phyloP scores from a whole-genome alignment of 2,329 filamentous ascomycete genomes.

The Magnaporthiopsis incrustans region DNA sequence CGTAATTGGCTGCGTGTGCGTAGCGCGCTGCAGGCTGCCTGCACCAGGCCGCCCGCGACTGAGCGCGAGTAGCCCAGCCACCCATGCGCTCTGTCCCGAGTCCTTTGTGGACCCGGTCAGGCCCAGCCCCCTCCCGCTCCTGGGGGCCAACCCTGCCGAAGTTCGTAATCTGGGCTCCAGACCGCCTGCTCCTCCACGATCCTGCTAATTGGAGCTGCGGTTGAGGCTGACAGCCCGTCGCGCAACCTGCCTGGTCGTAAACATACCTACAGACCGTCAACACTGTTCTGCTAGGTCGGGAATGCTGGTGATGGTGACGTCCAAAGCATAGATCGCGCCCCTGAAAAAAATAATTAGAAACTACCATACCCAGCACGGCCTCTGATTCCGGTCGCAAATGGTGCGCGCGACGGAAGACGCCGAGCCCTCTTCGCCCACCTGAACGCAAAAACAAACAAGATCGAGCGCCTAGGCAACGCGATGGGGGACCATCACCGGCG shows the following conservation, averaged over 20 bases:
- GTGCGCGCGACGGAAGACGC: not conserved
- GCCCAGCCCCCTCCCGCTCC: not conserved
- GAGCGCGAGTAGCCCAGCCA: not conserved
- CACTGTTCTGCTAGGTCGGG: not conserved
- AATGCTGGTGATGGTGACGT: not conserved
- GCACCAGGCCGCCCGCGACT: not conserved
- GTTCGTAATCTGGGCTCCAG: not conserved
- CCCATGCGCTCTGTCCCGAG: not conserved
- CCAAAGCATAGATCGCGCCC: not conserved
- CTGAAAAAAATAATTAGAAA: not conserved
- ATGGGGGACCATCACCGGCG: constrained; percentile 44
- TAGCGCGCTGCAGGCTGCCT: not conserved
- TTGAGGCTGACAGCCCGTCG: constrained; percentile 6
- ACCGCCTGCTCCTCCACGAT: not conserved
- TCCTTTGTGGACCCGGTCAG: not conserved
- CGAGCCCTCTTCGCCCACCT: not conserved
- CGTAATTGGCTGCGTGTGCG: not conserved
- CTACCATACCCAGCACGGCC: not conserved
- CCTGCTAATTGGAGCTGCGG: not conserved
- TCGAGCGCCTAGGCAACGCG: constrained; percentile 23
- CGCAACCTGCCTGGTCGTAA: constrained; percentile 7
- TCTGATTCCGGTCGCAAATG: constrained; percentile 1
- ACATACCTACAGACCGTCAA: constrained; percentile 5
- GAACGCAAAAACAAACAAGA: not conserved
- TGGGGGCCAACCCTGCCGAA: not conserved